phyloP scores from a whole-genome alignment of 352 stramenopile species.

The Saprolegnia diclina region DNA sequence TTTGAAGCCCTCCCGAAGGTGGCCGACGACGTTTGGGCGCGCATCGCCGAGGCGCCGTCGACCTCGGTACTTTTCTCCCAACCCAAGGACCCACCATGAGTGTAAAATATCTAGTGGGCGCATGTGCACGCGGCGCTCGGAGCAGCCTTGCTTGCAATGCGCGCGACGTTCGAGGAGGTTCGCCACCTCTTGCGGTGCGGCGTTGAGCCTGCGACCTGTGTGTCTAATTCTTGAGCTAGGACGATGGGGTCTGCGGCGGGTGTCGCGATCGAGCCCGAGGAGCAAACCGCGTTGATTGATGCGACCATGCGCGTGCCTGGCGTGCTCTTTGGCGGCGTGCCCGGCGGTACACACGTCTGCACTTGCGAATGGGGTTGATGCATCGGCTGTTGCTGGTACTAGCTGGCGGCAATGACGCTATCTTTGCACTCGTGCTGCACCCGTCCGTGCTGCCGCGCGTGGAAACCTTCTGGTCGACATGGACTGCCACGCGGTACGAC shows the following conservation, averaged over 20 bases:
- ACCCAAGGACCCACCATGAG: no score
- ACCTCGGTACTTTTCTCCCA: not conserved
- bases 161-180: slow-evolving; percentile 66
- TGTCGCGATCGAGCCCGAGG: slow-evolving; percentile 90
- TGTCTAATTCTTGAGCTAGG: slow-evolving; percentile 27
- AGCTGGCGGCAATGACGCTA: slow-evolving; percentile 94
- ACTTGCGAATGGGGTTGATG: not conserved
- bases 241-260: slow-evolving; percentile 85
- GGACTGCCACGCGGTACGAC: slow-evolving; percentile 39
- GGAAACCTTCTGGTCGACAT: slow-evolving; percentile 69
- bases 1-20: not conserved
- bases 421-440: slow-evolving; percentile 89
- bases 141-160: slow-evolving; percentile 46
- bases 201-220: not conserved
- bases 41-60: not conserved
- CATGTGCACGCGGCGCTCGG: slow-evolving; percentile 35
- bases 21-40: not conserved
- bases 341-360: slow-evolving; percentile 56
- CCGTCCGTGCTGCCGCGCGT: slow-evolving; percentile 44
- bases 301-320: slow-evolving; percentile 89
- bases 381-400: not conserved
- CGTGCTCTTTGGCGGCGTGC: slow-evolving; percentile 91
- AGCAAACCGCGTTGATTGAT: slow-evolving; percentile 90
- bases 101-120: slow-evolving; percentile 49
- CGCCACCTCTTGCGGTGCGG: slow-evolving; percentile 72